phyloP scores from a whole-genome alignment of 2,329 filamentous ascomycete genomes.

The Zasmidium citrigriseum region DNA sequence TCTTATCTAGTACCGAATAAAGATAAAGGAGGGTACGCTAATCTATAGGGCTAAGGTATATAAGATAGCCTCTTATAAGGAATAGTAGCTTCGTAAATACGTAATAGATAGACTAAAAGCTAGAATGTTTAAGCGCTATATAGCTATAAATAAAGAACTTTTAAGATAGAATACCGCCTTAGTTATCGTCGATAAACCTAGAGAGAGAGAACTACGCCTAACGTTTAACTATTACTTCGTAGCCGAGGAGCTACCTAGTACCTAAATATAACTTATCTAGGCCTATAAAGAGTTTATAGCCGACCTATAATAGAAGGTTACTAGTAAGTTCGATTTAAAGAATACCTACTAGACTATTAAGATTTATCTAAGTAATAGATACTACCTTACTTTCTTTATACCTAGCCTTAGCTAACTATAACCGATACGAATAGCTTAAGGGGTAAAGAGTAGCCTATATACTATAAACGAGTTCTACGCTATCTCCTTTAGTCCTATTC shows the following conservation, averaged over 20 bases:
- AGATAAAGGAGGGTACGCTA: neutral
- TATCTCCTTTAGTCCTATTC: neutral
- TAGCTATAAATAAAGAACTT: neutral
- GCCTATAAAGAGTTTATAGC: neutral
- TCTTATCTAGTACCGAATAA: neutral
- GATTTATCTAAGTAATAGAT: neutral
- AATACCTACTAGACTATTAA: neutral
- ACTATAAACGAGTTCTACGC: neutral
- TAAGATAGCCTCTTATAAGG: neutral
- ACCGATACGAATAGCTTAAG: neutral
- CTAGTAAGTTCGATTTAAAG: neutral
- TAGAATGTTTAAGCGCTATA: neutral
- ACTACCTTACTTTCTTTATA: neutral
- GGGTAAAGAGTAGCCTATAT: neutral
- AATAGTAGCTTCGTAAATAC: neutral
- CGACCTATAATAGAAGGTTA: neutral
- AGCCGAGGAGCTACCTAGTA: neutral
- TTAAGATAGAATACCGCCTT: neutral
- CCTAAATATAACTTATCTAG: neutral
- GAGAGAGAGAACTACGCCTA: neutral
- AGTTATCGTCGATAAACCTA: neutral
- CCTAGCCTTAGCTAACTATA: neutral
- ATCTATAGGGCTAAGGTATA: neutral
- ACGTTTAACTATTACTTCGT: conserved; percentile 4
- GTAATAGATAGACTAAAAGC: neutral